Evolutionary conservation across 179 eudicot species (phyloP), one percentile per base, ranked within the genome.

Genomic region (Corrigiola litoralis): DNA sequence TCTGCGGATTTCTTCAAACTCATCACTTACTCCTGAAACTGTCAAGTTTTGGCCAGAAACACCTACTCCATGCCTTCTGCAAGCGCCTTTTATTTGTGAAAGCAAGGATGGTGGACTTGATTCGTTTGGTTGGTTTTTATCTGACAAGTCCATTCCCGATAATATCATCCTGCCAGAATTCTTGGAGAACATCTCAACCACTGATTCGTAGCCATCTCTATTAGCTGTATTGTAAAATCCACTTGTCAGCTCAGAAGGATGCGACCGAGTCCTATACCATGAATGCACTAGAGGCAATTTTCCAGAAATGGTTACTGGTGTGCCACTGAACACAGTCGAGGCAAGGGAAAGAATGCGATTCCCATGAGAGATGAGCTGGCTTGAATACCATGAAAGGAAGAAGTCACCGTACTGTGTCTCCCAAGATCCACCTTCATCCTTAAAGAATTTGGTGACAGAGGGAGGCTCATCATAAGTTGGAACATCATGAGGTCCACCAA

Each of bases 321-420:
- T 49, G 58, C 76, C 86, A 1, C 71, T 31, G 69, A 92, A 89
- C 13, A 72, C 64, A 7, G 82, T 63, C 10, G 87, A 60, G 21
- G 88, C 91, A 28, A 82, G 71, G 4, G 91, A 92, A 23, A 92
- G 80, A 34, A 92, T 53, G 38, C 87, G 74, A 21, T 85, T 84
- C 17, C 84, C 88, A 34, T 92, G 97, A 46, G 81, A 48, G 42
- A 84, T 54, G 52, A 92, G 91, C 71, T 80, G 79, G 72, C 18
- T 66, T 2, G 97, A 92, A 70, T 89, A 92, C 97, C 97, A 92
- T 4, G 89, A 83, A 37, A 92, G 96, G 74, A 92, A 92, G 72
- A 89, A 92, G 40, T 82, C 82, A 2, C 95, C 97, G 66, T 92
- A 92, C 0, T 77, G 57, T 9, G 81, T 72, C 71, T 92, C 88